Evolutionary conservation across 352 stramenopile genomes (phyloP).

Genomic region (Globisporangium acanthophoron): DNA sequence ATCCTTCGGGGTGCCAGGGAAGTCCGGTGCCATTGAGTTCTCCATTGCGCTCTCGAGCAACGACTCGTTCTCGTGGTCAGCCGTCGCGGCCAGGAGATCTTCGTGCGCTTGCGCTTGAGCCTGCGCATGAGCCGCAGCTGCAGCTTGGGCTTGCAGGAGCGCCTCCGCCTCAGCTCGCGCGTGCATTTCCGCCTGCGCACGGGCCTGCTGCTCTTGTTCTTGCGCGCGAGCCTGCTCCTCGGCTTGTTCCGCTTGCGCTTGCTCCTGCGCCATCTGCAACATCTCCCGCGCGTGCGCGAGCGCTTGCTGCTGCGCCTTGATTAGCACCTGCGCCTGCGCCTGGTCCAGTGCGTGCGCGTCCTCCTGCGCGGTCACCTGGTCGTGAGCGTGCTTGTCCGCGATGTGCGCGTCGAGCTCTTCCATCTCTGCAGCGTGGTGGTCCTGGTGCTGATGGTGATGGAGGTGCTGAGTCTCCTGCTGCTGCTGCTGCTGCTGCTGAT

Average conservation of each 20-base stretch:
- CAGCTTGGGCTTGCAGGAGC: not conserved
- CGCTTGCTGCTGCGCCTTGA: constrained; percentile 28
- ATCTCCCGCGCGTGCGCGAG: constrained; percentile 23
- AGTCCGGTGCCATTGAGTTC: constrained; percentile 31
- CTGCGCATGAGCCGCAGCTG: not conserved
- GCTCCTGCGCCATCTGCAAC: constrained; percentile 15
- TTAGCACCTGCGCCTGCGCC: constrained; percentile 21
- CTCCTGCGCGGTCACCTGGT: constrained; percentile 14
- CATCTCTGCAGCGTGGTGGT: not conserved
- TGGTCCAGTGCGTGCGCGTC: constrained; percentile 27
- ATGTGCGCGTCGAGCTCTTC: not conserved
- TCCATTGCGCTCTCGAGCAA: constrained; percentile 54
- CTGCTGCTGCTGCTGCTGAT: not conserved
- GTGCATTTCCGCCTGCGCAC: not conserved
- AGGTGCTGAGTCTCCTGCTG: constrained; percentile 7
- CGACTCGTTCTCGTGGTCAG: constrained; percentile 43
- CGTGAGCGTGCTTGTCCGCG: not conserved
- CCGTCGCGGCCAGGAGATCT: constrained; percentile 34
- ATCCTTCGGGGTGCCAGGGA: constrained; percentile 11
- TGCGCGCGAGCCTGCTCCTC: constrained; percentile 12
- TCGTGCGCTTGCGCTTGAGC: constrained; percentile 11
- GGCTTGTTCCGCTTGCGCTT: constrained; percentile 7
- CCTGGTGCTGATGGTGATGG: not conserved
- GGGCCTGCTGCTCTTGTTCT: constrained; percentile 20
- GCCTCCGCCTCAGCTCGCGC: constrained; percentile 4